Percentiles rank a stretch among this genome's conserved stretches.
These are phyloP conservation scores for Penicillium fimorum DNA, from an alignment of 495 filamentous ascomycete species.

Conservation along the genomic window DNA sequence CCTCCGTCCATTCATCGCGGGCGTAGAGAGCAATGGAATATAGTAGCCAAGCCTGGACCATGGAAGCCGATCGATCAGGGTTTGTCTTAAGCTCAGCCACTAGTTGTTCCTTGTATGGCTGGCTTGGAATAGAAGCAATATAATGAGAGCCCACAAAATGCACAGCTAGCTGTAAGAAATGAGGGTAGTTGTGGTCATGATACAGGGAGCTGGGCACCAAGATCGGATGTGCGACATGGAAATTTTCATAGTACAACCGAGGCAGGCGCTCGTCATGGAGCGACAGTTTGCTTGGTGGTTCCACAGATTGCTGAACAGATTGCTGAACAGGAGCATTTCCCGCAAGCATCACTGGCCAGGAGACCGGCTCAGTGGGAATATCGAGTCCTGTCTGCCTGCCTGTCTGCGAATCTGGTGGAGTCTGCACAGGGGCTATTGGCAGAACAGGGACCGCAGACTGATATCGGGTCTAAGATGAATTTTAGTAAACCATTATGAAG, in stretches of 20 bases:
- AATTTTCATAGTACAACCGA: conserved; percentile 42
- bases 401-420: conserved; percentile 18
- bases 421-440: conserved; percentile 10
- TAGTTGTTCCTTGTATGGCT: conserved; percentile 27
- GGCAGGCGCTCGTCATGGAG: conserved; percentile 35
- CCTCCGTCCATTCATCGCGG: conserved; percentile 34
- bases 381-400: conserved; percentile 9
- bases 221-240: conserved; percentile 42
- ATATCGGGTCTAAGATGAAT: not conserved
- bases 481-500: not conserved
- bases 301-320: conserved; percentile 14
- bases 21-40: conserved; percentile 39
- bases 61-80: conserved; percentile 30
- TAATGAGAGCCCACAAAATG: conserved; percentile 43
- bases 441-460: conserved; percentile 7
- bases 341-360: conserved; percentile 27
- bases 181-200: conserved; percentile 37
- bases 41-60: conserved; percentile 41
- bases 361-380: conserved; percentile 19
- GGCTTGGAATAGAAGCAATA: conserved; percentile 20
- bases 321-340: conserved; percentile 15
- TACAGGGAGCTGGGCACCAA: conserved; percentile 35
- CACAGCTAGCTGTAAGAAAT: conserved; percentile 36
- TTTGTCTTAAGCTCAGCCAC: conserved; percentile 27
- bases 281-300: conserved; percentile 17